Evolutionary conservation across 768 basidiomycete species (phyloP), one percentile per base, ranked within the genome.

Genomic region (Mycena polygramma): DNA sequence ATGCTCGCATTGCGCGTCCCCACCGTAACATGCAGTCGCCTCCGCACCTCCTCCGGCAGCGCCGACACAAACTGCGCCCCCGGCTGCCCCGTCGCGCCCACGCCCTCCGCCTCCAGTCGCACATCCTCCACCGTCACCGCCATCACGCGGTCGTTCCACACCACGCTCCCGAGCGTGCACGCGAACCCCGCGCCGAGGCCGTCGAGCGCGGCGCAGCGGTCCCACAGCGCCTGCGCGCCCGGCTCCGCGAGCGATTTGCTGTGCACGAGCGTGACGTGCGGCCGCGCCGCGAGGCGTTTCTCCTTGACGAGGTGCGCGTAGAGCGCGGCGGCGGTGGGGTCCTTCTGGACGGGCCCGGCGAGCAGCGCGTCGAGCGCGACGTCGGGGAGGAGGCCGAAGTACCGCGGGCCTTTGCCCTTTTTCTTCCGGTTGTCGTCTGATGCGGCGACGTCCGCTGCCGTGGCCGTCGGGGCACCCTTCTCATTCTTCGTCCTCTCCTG

Each of bases 191-290:
- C 54, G 43, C 88, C 30, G 83, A 0, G 46, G 11, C 78, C 76
- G n/a, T 86, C 77, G 24, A 94, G 78, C 7, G 68, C 76, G 20
- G 74, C 76, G 74, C 93, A 94, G 9, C 79, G 77, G 13, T 85
- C 83, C 88, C 88, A 88, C 10, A 87, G 69, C 8, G 71, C 76
- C 53, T 76, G 67, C 48, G 51, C 51, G 17, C 66, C 59, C 1
- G n/a, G 46, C 52, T 61, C 59, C 36, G 48, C 37, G 54, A 81
- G 67, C n/a, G 79, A 66, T 37, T 90, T 91, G 70, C 79, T 79
- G 79, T 99, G 98, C 35, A 92, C 91, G 68, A 99, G 82, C 3
- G 97, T 99, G 66, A 98, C 85, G 79, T 99, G 98, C 1, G 97
- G 96, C 4, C 86, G 81, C 43, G 77, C 72, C 14, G 87, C 77